Evolutionary conservation across 345 rosid genomes (phyloP).

Genomic region (Eutrema yunnanense): DNA sequence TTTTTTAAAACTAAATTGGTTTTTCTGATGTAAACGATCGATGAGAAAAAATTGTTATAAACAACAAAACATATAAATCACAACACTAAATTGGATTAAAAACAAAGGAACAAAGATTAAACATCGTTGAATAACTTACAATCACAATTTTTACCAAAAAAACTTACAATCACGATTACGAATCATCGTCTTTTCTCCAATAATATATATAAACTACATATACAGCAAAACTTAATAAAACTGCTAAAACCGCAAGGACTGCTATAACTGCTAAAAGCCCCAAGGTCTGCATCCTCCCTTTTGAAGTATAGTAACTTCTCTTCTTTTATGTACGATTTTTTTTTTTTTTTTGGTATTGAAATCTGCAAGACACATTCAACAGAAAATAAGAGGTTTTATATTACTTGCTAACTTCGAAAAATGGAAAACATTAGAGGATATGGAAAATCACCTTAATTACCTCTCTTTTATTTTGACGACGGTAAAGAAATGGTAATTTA

Average conservation of each 20-base stretch:
- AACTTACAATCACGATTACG: not conserved
- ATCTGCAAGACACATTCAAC: not conserved
- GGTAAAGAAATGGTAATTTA: not conserved
- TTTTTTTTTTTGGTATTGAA: not conserved
- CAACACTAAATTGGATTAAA: not conserved
- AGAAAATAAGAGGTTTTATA: not conserved
- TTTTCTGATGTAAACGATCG: not conserved
- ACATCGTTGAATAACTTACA: not conserved
- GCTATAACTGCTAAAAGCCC: not conserved
- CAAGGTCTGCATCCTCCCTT: not conserved
- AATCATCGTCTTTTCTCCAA: not conserved
- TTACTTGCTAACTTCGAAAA: not conserved
- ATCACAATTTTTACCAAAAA: too few relatives aligned
- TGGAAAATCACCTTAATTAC: not conserved
- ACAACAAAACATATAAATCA: not conserved
- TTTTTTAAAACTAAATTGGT: too few relatives aligned
- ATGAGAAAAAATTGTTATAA: not conserved
- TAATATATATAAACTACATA: not conserved
- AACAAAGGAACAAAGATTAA: not conserved
- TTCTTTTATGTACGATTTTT: not conserved
- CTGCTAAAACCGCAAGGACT: fast-evolving
- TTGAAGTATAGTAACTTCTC: not conserved
- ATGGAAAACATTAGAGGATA: not conserved
- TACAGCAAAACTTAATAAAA: not conserved
- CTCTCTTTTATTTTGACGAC: not conserved